Evolutionary conservation across 768 basidiomycete genomes (phyloP), one percentile per base, ranked within the genome.

Genomic region (Crucibulum laeve): DNA sequence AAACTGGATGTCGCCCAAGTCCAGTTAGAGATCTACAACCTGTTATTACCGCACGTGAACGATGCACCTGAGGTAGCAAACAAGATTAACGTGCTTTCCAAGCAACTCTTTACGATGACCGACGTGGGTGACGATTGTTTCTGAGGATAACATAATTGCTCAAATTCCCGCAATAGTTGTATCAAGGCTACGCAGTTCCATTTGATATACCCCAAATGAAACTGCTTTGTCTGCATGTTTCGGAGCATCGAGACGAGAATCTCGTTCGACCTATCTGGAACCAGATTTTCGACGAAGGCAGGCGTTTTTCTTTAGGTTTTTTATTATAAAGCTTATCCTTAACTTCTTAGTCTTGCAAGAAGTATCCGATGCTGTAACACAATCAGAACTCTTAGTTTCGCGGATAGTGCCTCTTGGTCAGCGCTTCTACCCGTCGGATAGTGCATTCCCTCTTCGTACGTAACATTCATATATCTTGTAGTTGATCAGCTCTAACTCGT

Each of bases 1-100:
- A 92, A 93, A 59, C 77, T 97, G 10, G 96, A 99, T 34, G 96
- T 99, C 19, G 90, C 93, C 4, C 88, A 95, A 64, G 91, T 98
- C 6, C 96, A 99, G 58, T 68, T 94, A n/a, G 95, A 97, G 62
- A 77, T 96, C 37, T 88, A 82, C 55, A 77, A 87, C 50, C 67
- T 71, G 8, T 71, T 91, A 13, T 58, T 70, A 5, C 79, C 83
- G 14, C 83, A 81, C 48, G 64, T 78, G 22, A 68, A 74, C 47
- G 79, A 85, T 46, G 76, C 77, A 10, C 76, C 72, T 2, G 81
- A 79, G 50, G 76, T 80, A 43, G 79, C 83, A 30, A 74, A 77
- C 44, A 76, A 79, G 51, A 77, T 88, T 53, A 74, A 71, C 46
- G 55, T 70, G n/a, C 62, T 87, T 30, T 75, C 77, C 23, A 73